Conservation (phyloP, 495 filamentous ascomycete genomes). For the Penicillium egyptiacum region DNA sequence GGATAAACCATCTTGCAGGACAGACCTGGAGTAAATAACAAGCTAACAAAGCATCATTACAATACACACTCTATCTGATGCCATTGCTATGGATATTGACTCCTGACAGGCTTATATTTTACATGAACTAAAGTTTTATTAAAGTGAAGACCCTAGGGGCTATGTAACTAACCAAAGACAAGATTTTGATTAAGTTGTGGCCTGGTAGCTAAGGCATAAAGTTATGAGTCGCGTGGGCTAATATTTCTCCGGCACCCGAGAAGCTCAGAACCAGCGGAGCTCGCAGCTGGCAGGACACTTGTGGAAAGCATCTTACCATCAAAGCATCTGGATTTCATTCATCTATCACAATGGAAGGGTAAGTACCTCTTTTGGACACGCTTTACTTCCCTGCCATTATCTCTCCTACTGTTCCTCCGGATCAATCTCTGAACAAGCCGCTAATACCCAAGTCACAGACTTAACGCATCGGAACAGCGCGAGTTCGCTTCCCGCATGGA, state of each 20-base stretch:
- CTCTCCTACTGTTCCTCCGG: background rate
- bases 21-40: background rate
- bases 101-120: background rate
- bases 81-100: too few species aligned
- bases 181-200: background rate
- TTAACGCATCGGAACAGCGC: slow-evolving; percentile 80
- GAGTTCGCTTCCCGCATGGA: slow-evolving; percentile 92
- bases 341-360: slow-evolving; percentile 47
- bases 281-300: slow-evolving; percentile 15
- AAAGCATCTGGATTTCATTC: slow-evolving; percentile 7
- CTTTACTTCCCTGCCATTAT: background rate
- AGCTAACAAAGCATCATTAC: background rate
- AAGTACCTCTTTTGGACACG: slow-evolving; percentile 12
- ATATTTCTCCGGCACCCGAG: slow-evolving; percentile 27
- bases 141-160: background rate
- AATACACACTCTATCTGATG: background rate
- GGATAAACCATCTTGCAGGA: background rate
- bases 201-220: background rate
- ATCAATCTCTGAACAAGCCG: background rate
- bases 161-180: too few species aligned
- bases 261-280: slow-evolving; percentile 26
- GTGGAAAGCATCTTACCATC: slow-evolving; percentile 18
- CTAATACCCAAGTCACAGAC: slow-evolving; percentile 34
- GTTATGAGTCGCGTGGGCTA: slow-evolving; percentile 4
- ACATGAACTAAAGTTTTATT: too few species aligned